Conservation (phyloP, 179 eudicot genomes). For the Beta corolliflora region DNA sequence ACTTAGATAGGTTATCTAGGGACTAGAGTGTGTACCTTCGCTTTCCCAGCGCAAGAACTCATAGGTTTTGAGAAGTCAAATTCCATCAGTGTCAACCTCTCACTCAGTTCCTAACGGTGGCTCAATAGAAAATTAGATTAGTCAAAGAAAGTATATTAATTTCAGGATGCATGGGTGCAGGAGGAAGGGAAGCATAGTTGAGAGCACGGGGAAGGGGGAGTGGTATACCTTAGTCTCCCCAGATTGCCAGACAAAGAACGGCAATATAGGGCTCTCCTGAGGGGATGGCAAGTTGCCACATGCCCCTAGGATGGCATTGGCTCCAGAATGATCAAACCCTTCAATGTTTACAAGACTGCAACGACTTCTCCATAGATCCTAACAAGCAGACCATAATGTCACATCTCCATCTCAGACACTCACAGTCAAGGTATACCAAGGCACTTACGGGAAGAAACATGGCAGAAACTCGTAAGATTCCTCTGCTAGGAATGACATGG, state of each 20-base stretch:
- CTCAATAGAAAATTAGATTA: constrained; percentile 10
- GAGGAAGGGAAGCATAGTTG: neutral
- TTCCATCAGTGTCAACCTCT: constrained; percentile 60
- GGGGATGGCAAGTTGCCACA: constrained; percentile 64
- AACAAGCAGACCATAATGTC: constrained; percentile 22
- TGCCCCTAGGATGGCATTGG: constrained; percentile 66
- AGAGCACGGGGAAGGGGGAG: neutral
- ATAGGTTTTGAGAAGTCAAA: constrained; percentile 70
- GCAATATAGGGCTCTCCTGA: constrained; percentile 55
- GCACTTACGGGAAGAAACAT: constrained; percentile 84
- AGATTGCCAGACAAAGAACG: constrained; percentile 83
- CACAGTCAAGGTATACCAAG: neutral
- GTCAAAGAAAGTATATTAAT: neutral
- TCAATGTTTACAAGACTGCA: constrained; percentile 61
- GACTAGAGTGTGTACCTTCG: constrained; percentile 50
- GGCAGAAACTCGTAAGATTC: constrained; percentile 72
- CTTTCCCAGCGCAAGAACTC: constrained; percentile 55
- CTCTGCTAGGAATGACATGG: constrained; percentile 74
- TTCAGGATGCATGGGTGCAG: no score
- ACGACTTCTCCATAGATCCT: constrained; percentile 94
- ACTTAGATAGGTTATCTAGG: no score
- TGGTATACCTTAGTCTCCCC: constrained; percentile 65
- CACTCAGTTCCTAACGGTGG: constrained; percentile 62
- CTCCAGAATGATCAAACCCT: constrained; percentile 83
- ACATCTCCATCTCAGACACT: constrained; percentile 9